These are phyloP conservation scores for Sphaerobolus stellatus DNA, from an alignment of 1,284 basidiomycete genomes.

Conservation along the genomic window DNA sequence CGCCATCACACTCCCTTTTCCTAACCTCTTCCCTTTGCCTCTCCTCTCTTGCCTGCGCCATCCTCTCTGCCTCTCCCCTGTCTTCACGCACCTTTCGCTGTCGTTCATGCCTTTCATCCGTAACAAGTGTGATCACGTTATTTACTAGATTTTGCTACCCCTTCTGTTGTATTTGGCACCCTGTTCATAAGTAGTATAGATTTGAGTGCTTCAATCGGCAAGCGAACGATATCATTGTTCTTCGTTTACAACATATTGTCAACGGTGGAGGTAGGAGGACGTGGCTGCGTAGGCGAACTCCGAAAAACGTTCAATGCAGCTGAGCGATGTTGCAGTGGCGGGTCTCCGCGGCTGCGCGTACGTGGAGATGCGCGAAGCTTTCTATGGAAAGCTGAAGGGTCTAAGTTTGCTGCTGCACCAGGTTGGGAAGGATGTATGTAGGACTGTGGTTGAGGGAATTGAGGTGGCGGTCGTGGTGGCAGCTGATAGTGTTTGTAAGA, in stretches of 20 bases:
- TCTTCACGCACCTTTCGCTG: conserved; percentile 44
- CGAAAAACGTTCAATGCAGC: conserved; percentile 37
- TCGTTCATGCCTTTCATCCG: conserved; percentile 62
- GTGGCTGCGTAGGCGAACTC: conserved; percentile 24
- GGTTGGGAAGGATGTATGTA: conserved; percentile 2
- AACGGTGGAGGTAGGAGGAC: conserved; percentile 46
- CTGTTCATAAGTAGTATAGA: conserved; percentile 73
- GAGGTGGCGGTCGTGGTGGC: conserved; percentile 20
- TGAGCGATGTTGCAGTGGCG: conserved; percentile 37
- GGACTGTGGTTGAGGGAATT: conserved; percentile 12
- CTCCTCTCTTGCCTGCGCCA: conserved; percentile 12
- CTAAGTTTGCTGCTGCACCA: conserved; percentile 12
- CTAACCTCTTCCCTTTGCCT: conserved; percentile 30
- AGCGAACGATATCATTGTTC: conserved; percentile 49
- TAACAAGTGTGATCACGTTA: conserved; percentile 62
- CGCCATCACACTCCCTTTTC: conserved; percentile 22
- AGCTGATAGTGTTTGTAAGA: conserved; percentile 14
- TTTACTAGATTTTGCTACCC: conserved; percentile 76
- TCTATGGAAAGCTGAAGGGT: conserved; percentile 12
- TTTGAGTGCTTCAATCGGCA: conserved; percentile 71
- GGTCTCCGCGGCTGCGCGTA: conserved; percentile 22
- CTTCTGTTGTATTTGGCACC: conserved; percentile 50
- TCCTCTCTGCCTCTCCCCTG: conserved; percentile 32
- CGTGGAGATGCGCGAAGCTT: conserved; percentile 16
- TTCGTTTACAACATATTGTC: conserved; percentile 66